Evolutionary conservation across 2,329 filamentous ascomycete genomes (phyloP).

Genomic region (Diaporthe citri): DNA sequence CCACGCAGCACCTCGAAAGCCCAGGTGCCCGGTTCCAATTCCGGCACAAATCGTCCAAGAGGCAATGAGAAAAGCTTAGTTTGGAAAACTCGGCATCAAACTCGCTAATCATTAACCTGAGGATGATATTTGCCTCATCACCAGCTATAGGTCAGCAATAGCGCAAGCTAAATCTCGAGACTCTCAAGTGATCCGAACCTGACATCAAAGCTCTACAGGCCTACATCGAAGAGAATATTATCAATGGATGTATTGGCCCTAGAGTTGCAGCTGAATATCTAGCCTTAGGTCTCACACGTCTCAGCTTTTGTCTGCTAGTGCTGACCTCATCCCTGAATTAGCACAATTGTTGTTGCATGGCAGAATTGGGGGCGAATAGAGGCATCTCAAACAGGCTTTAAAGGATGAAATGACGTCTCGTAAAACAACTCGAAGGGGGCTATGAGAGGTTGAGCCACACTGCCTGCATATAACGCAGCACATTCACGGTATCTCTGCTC

Average conservation of each 20-base stretch:
- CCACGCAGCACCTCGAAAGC: background rate
- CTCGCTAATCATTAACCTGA: background rate
- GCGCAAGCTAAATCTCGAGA: background rate
- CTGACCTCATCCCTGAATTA: background rate
- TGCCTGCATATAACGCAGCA: background rate
- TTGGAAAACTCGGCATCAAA: background rate
- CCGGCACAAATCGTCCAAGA: background rate
- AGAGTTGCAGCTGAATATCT: background rate
- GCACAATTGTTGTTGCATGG: background rate
- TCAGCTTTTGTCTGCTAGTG: background rate
- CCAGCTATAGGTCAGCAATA: background rate
- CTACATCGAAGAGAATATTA: background rate
- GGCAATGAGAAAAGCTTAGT: accelerated
- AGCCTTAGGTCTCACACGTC: background rate
- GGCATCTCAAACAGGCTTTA: background rate
- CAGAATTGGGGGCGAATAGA: background rate
- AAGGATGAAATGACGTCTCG: background rate
- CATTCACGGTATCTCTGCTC: background rate
- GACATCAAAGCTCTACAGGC: too few species aligned
- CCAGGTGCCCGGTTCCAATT: background rate
- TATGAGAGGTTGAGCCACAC: background rate
- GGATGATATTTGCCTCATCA: background rate
- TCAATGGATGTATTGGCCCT: background rate
- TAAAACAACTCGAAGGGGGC: background rate
- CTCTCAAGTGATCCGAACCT: too few species aligned